Percentiles rank a stretch among this genome's conserved stretches.
Evolutionary conservation across 202 grass and related monocot genomes (phyloP).

Genomic region (Setaria viridis): DNA sequence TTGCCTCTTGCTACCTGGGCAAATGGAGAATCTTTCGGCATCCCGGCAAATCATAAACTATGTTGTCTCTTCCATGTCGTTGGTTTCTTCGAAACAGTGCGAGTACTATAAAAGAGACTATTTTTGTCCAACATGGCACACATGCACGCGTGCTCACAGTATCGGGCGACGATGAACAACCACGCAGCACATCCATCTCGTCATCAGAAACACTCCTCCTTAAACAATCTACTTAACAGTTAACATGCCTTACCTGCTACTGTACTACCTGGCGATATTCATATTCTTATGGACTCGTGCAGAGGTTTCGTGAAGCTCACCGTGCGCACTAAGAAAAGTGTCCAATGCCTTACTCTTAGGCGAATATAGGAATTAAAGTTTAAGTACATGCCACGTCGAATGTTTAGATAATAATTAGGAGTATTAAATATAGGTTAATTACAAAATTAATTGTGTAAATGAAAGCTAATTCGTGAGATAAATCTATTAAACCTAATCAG

Average conservation of each 20-base stretch:
- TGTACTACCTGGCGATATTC: background rate
- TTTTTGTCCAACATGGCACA: background rate
- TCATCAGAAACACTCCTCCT: background rate
- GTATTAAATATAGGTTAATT: too few species aligned
- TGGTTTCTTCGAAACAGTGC: background rate
- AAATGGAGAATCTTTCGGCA: slow-evolving; percentile 8
- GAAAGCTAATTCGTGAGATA: too few species aligned
- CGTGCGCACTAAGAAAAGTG: background rate
- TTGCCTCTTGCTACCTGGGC: background rate
- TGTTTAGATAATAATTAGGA: too few species aligned
- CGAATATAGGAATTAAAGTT: too few species aligned
- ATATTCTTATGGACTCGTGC: background rate
- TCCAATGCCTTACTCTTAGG: too few species aligned
- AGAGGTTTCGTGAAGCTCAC: background rate
- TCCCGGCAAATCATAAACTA: background rate
- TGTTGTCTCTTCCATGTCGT: background rate
- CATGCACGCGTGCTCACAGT: background rate
- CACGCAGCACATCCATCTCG: background rate
- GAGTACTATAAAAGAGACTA: background rate
- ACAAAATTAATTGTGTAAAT: too few species aligned
- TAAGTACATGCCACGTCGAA: too few species aligned
- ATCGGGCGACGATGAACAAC: background rate
- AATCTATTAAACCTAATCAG: too few species aligned
- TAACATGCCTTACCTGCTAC: background rate
- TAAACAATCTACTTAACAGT: background rate